phyloP scores from a whole-genome alignment of 2,329 filamentous ascomycete species.

The Monosporascus sp. region DNA sequence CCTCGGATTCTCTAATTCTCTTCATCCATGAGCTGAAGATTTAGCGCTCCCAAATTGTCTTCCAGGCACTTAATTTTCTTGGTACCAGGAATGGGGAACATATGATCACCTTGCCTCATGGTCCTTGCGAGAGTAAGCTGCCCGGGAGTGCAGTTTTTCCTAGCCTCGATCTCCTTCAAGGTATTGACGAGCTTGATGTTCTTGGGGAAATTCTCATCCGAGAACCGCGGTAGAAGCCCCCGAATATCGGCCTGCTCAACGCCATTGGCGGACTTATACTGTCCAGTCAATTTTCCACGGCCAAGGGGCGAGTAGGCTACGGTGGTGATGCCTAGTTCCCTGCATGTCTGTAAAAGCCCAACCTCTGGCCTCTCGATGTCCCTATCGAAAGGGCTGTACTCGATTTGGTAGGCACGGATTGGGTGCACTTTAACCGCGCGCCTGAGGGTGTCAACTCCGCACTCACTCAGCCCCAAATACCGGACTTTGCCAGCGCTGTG shows the following conservation, averaged over 20 bases:
- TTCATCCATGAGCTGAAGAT: conserved; percentile 10
- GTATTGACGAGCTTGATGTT: no score
- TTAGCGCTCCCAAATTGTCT: conserved; percentile 19
- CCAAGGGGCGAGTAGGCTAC: no score
- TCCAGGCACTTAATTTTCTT: conserved; percentile 28
- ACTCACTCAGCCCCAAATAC: conserved; percentile 45
- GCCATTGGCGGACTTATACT: conserved; percentile 11
- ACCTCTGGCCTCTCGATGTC: conserved; percentile 38
- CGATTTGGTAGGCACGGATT: conserved; percentile 45
- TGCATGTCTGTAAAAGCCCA: conserved; percentile 34
- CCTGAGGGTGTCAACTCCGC: conserved; percentile 39
- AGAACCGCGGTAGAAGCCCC: no score
- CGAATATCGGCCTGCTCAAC: conserved; percentile 5
- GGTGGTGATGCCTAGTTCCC: conserved; percentile 32
- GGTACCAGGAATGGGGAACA: conserved; percentile 30
- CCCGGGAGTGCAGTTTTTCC: conserved; percentile 34
- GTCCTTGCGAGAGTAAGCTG: conserved; percentile 54
- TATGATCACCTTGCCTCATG: conserved; percentile 35
- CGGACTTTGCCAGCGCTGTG: conserved; percentile 42
- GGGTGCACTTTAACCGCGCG: conserved; percentile 40
- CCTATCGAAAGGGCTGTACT: conserved; percentile 41
- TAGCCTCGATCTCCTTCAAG: no score
- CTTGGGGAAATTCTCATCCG: no score
- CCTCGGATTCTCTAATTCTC: conserved; percentile 8
- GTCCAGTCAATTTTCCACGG: no score